phyloP scores from a whole-genome alignment of 192 early-diverging fungal genomes.

The Oehlia diaphana region DNA sequence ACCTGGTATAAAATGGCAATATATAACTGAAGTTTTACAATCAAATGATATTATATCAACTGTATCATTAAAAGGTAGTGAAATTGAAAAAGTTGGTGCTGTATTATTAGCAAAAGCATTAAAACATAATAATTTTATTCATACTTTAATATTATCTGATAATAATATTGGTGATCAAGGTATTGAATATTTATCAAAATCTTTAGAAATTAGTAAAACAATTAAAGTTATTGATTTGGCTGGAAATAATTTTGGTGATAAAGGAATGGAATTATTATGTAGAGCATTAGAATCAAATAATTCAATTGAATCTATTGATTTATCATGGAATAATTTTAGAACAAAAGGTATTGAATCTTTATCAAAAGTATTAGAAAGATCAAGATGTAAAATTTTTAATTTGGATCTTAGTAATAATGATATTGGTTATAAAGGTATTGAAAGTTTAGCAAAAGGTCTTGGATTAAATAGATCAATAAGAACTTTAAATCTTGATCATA shows the following conservation, averaged over 20 bases:
- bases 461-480: conserved; percentile 15
- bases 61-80: conserved; percentile 24
- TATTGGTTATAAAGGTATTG: conserved; percentile 25
- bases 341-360: conserved; percentile 26
- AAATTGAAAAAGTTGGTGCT: conserved; percentile 28
- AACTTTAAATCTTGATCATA: conserved; percentile 8
- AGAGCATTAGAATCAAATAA: conserved; percentile 20
- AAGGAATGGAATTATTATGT: conserved; percentile 25
- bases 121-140: conserved; percentile 21
- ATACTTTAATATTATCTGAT: conserved; percentile 24
- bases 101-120: conserved; percentile 32
- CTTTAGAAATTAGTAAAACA: conserved; percentile 25
- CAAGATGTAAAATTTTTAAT: conserved; percentile 5
- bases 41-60: conserved; percentile 19
- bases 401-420: conserved; percentile 28
- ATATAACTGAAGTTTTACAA: conserved; percentile 23
- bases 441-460: conserved; percentile 21
- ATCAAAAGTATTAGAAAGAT: background rate
- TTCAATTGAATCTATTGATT: conserved; percentile 10
- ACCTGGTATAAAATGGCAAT: conserved; percentile 28
- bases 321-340: conserved; percentile 26
- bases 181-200: conserved; percentile 24
- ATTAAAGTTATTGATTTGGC: conserved; percentile 21
- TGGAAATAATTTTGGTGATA: conserved; percentile 25
- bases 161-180: conserved; percentile 34